Percentiles rank a stretch among this genome's conserved stretches.
Evolutionary conservation across 1,284 basidiomycete genomes (phyloP).

Genomic region (Jaminaea rosea): DNA sequence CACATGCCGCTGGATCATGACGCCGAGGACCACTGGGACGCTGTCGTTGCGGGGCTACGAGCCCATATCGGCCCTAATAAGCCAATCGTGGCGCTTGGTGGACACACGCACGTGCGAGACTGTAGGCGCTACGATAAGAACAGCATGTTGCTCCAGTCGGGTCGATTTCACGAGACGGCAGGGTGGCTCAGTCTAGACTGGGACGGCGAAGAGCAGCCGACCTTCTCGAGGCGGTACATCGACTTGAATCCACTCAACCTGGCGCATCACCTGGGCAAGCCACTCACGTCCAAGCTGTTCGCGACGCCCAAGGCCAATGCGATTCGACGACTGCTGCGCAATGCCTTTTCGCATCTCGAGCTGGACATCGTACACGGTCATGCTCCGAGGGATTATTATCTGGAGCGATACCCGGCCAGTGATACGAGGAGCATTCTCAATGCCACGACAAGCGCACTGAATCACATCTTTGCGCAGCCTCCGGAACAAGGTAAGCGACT

Average conservation of each 20-base stretch:
- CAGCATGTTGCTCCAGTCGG: conserved; percentile 37
- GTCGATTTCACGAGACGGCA: conserved; percentile 33
- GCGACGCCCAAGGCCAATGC: not conserved
- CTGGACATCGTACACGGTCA: conserved; percentile 18
- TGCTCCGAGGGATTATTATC: conserved; percentile 38
- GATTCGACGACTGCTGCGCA: not conserved
- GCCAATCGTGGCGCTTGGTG: conserved; percentile 31
- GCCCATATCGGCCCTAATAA: conserved; percentile 15
- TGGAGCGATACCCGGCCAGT: conserved; percentile 16
- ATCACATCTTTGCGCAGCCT: not conserved
- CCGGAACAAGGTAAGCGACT: not conserved
- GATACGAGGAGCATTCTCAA: not conserved
- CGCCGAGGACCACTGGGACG: conserved; percentile 20
- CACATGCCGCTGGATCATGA: conserved; percentile 30
- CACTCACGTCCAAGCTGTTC: no score
- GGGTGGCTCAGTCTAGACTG: conserved; percentile 21
- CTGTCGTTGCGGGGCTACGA: conserved; percentile 15
- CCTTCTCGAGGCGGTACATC: conserved; percentile 49
- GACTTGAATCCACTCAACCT: conserved; percentile 50
- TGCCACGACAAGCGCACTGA: not conserved
- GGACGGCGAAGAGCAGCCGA: conserved; percentile 8
- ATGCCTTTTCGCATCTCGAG: no score
- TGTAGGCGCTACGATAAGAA: conserved; percentile 31
- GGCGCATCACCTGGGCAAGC: not conserved
- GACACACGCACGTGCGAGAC: conserved; percentile 40